Evolutionary conservation across 169 alveolate genomes (phyloP).

Genomic region (Plasmodium gaboni): DNA sequence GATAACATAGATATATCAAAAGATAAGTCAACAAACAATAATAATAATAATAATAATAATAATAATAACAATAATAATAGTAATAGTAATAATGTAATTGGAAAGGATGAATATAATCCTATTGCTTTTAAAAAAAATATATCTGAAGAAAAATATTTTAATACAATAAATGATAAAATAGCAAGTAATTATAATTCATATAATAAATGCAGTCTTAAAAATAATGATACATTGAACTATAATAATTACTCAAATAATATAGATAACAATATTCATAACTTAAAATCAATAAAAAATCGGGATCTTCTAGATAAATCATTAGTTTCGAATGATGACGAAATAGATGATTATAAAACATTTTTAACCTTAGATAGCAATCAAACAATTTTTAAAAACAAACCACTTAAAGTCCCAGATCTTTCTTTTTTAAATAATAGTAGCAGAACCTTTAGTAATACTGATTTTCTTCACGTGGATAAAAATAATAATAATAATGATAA

Average conservation of each 20-base stretch:
- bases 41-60: constrained; percentile 1
- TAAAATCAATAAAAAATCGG: constrained; percentile 14
- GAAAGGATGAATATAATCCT: constrained; percentile 2
- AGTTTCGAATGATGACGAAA: constrained; percentile 46
- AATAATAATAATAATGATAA: neutral
- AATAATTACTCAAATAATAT: constrained; percentile 9
- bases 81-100: constrained; percentile 12
- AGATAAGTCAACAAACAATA: constrained; percentile 29
- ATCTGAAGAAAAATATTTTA: constrained; percentile 2
- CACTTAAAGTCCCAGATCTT: constrained; percentile 68
- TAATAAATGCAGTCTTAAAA: constrained; percentile 1
- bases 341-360: constrained; percentile 68
- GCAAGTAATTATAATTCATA: neutral
- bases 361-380: constrained; percentile 59
- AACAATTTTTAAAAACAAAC: constrained; percentile 48
- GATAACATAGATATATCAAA: constrained; percentile 30
- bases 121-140: neutral
- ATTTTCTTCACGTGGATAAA: neutral
- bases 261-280: neutral
- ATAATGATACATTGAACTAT: neutral
- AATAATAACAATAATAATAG: constrained; percentile 3
- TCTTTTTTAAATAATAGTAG: constrained; percentile 52
- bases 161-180: neutral
- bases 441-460: constrained; percentile 12
- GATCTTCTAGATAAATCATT: constrained; percentile 6